Evolutionary conservation across 225 moss, liverwort and hornwort species (phyloP).

Genomic region (Antitrichia curtipendula): DNA sequence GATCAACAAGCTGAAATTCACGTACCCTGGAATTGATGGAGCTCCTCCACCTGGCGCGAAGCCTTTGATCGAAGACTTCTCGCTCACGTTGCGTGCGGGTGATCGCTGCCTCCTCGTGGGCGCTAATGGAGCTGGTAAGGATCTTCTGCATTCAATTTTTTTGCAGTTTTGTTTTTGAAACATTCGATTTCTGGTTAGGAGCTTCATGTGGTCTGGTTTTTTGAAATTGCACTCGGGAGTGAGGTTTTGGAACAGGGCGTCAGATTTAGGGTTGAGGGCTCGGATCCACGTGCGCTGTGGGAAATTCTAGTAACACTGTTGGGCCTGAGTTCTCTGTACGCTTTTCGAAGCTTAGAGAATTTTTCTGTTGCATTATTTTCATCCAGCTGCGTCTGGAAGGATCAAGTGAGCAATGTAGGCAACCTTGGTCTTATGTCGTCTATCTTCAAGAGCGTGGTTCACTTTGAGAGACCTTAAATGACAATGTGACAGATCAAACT

Average conservation of each 20-base stretch:
- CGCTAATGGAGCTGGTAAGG: slow-evolving; percentile 86
- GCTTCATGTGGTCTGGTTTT: background rate
- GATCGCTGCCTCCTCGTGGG: slow-evolving; percentile 93
- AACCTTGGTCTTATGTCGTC: background rate
- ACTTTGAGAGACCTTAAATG: background rate
- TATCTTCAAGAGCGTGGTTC: background rate
- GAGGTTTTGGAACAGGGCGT: background rate
- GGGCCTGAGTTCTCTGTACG: background rate
- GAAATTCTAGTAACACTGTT: background rate
- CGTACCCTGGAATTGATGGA: slow-evolving; percentile 88
- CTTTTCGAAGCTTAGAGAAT: background rate
- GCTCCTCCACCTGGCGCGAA: slow-evolving; percentile 75
- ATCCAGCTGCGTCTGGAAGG: background rate
- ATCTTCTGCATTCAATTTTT: background rate
- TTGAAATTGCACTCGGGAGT: background rate
- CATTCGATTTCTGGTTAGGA: background rate
- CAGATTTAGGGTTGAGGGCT: background rate
- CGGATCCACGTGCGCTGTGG: background rate
- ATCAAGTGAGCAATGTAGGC: background rate
- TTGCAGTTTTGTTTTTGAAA: background rate
- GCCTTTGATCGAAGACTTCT: slow-evolving; percentile 72
- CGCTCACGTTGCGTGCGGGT: slow-evolving; percentile 68
- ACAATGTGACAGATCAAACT: background rate
- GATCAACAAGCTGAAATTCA: slow-evolving; percentile 55
- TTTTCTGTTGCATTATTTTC: background rate